Evolutionary conservation across 371 early-diverging fungal species (phyloP).

Genomic region (Mucor plumbeus): DNA sequence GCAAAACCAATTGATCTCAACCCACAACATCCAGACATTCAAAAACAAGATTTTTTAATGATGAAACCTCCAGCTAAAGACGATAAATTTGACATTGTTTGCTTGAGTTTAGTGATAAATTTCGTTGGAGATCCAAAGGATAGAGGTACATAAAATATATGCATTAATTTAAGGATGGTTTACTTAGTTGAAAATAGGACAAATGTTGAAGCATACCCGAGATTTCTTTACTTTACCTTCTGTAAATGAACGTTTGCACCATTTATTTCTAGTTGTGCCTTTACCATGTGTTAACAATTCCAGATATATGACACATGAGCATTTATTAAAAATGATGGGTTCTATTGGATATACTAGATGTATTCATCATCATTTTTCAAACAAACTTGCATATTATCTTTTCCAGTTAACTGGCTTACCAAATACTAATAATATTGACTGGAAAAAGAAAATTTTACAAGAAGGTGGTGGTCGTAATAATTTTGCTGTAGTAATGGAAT

Average conservation of each 20-base stretch:
- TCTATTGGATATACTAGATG: slow-evolving; percentile 66
- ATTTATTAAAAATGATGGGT: slow-evolving; percentile 62
- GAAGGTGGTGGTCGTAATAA: slow-evolving; percentile 66
- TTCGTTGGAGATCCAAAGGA: slow-evolving; percentile 84
- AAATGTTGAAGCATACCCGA: slow-evolving; percentile 55
- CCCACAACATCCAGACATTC: slow-evolving; percentile 75
- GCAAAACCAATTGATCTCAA: slow-evolving; percentile 86
- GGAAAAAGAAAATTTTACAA: slow-evolving; percentile 61
- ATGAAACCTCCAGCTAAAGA: slow-evolving; percentile 45
- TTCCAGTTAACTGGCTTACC: slow-evolving; percentile 46
- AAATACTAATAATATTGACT: slow-evolving; percentile 14
- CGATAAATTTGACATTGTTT: slow-evolving; percentile 76
- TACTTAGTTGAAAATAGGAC: slow-evolving; percentile 28
- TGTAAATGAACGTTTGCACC: slow-evolving; percentile 41
- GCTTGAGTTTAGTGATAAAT: slow-evolving; percentile 87
- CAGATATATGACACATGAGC: slow-evolving; percentile 81
- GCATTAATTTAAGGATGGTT: neutral
- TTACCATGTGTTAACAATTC: slow-evolving; percentile 85
- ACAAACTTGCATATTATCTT: slow-evolving; percentile 78
- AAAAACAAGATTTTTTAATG: slow-evolving; percentile 80
- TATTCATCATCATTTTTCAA: slow-evolving; percentile 69
- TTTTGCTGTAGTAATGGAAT: slow-evolving; percentile 63
- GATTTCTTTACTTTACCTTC: slow-evolving; percentile 37
- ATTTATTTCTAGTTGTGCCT: slow-evolving; percentile 83
- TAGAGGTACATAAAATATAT: slow-evolving; percentile 56